Base-by-base conservation (phyloP, 108 stramenopile species). In the Seminavis robusta region DNA sequence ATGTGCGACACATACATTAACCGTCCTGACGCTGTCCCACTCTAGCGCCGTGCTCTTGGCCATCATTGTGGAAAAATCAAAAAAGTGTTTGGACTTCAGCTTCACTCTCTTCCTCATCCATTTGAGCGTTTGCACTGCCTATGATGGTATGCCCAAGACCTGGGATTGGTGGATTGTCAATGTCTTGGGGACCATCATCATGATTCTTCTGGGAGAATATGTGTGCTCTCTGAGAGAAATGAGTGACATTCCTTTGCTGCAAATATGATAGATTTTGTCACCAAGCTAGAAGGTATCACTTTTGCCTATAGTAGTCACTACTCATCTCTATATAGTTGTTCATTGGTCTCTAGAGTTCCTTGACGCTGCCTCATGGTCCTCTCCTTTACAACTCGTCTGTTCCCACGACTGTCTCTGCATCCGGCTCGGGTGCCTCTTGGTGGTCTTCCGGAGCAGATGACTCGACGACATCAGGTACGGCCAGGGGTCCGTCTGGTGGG, bases 91-190 rank as follows among this genome's bases (percentile, higher is more conserved):
- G 38, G 90, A 92, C 58, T 92, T 92, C 61, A 77, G 76, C 6
- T 74, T 88, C 4, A 92, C 90, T 5, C 56, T 88, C 19, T 88
- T 92, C 44, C 29, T 92, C 21, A 68, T 92, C 40, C 86, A 92
- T 60, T 42, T 86, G 8, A 21, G 80, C 23, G 32, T 79, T 3
- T 83, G 81, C 44, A 53, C 70, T 0, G 40, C 77, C 7, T 88
- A 88, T 52, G 72, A 69, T 15, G 86, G 86, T 16, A 56, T 83
- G 33, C 84, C 86, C 4, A 48, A 70, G 0, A 81, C 76, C 10
- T 84, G 76, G 73, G 86, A 87, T 62, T 92, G 86, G 86, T 92
- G 86, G 84, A 84, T 88, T 17, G 63, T 88, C 37, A 80, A 92
- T 47, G 49, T 88, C 7, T 55, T 82, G 32, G 84, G 80, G 21